Evolutionary conservation across 805 yeast species (phyloP).

Genomic region (Pichia sporocuriosa): DNA sequence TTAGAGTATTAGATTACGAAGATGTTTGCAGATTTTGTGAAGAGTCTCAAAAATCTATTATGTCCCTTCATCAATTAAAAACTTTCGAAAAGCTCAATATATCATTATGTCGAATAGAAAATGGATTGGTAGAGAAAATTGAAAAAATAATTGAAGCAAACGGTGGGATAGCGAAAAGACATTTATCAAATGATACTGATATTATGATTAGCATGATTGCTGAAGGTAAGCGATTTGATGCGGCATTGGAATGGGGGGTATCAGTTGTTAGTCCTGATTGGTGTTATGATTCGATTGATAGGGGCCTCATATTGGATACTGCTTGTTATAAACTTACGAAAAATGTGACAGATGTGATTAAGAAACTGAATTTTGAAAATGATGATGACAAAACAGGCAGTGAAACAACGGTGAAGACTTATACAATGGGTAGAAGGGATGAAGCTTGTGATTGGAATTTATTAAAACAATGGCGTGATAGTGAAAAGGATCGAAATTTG

Average conservation of each 20-base stretch:
- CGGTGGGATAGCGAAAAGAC: conserved; percentile 46
- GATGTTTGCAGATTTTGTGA: conserved; percentile 47
- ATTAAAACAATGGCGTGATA: conserved; percentile 12
- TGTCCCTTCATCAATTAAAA: conserved; percentile 23
- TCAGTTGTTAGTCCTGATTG: conserved; percentile 50
- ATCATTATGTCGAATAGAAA: conserved; percentile 31
- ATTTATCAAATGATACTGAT: conserved; percentile 38
- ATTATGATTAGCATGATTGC: conserved; percentile 44
- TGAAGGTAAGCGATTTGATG: conserved; percentile 47
- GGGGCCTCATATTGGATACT: conserved; percentile 37
- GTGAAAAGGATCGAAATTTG: conserved; percentile 4
- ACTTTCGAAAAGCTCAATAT: conserved; percentile 38
- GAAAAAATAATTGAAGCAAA: conserved; percentile 29
- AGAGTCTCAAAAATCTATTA: conserved; percentile 18
- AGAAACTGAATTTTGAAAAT: conserved; percentile 15
- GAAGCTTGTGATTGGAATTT: conserved; percentile 16
- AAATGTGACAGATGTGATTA: conserved; percentile 37
- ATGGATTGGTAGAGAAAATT: conserved; percentile 22
- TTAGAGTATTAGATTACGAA: conserved; percentile 45
- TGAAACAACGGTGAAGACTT: conserved; percentile 11
- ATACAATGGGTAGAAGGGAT: conserved; percentile 12
- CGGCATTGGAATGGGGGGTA: conserved; percentile 48
- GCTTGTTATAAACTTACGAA: conserved; percentile 32
- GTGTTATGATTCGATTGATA: conserved; percentile 39
- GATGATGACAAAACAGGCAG: conserved; percentile 8